These are phyloP conservation scores for Sporothrix globosa DNA, from an alignment of 2,329 filamentous ascomycete species.

Conservation along the genomic window DNA sequence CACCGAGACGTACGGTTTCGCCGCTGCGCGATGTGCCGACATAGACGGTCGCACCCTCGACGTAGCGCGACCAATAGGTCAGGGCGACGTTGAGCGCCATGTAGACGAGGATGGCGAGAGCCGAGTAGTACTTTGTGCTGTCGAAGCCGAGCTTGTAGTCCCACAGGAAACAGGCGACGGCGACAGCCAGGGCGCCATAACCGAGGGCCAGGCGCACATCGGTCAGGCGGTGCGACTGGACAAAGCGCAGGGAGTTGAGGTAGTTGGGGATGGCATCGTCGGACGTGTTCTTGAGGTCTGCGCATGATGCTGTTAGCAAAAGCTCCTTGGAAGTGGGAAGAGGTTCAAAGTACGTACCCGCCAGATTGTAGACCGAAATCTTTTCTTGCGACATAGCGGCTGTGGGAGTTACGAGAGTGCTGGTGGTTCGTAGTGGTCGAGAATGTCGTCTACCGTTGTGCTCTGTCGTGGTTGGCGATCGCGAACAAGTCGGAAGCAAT, in stretches of 20 bases:
- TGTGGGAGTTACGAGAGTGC: slow-evolving; percentile 5
- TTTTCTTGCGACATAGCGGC: slow-evolving; percentile 55
- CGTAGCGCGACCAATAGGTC: slow-evolving; percentile 80
- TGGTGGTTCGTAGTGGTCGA: neutral
- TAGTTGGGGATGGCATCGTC: slow-evolving; percentile 95
- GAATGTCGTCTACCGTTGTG: neutral
- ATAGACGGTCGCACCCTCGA: slow-evolving; percentile 83
- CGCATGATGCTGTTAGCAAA: slow-evolving; percentile 22
- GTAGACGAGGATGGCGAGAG: slow-evolving; percentile 78
- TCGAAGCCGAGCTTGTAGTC: slow-evolving; percentile 94
- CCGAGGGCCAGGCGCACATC: slow-evolving; percentile 84
- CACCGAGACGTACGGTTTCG: slow-evolving; percentile 30
- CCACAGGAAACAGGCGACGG: slow-evolving; percentile 82
- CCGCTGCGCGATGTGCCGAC: slow-evolving; percentile 69
- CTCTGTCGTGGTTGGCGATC: neutral
- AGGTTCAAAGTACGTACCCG: slow-evolving; percentile 51
- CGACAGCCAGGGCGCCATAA: slow-evolving; percentile 78
- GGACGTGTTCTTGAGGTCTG: slow-evolving; percentile 94
- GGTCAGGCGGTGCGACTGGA: slow-evolving; percentile 75
- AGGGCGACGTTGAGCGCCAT: slow-evolving; percentile 75
- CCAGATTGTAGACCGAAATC: slow-evolving; percentile 68
- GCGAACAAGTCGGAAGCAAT: slow-evolving; percentile 7
- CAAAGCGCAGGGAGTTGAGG: slow-evolving; percentile 84
- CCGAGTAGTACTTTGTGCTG: slow-evolving; percentile 77
- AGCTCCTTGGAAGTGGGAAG: neutral